Percentiles rank a stretch among this genome's conserved stretches.
These are phyloP conservation scores for Ophiobolus disseminans DNA, from an alignment of 2,329 filamentous ascomycete genomes.

Conservation along the genomic window DNA sequence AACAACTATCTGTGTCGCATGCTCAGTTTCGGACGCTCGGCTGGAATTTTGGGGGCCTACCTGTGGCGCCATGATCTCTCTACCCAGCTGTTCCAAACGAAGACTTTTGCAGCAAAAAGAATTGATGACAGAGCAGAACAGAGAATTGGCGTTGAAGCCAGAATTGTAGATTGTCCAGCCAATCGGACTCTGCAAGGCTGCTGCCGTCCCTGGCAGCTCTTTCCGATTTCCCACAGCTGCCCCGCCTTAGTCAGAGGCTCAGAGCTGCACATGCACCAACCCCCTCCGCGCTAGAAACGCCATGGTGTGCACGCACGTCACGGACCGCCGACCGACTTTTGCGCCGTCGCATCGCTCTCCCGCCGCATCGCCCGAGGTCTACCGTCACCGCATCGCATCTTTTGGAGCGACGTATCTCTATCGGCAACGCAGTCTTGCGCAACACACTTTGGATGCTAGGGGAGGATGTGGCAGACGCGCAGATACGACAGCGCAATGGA, in stretches of 20 bases:
- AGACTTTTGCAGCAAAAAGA: too few species aligned
- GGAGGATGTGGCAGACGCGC: constrained; percentile 20
- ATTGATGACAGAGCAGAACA: constrained; percentile 6
- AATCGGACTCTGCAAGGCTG: constrained; percentile 19
- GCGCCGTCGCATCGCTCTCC: constrained; percentile 11
- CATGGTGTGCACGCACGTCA: constrained; percentile 16
- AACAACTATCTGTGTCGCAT: constrained; percentile 53
- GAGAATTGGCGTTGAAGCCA: constrained; percentile 17
- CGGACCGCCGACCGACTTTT: constrained; percentile 5
- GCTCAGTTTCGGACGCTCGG: constrained; percentile 31
- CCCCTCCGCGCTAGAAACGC: constrained; percentile 8
- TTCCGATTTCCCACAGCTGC: background rate
- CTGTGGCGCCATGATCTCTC: constrained; percentile 35
- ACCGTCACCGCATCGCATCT: background rate
- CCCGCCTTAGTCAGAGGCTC: constrained; percentile 1
- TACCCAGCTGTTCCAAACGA: too few species aligned
- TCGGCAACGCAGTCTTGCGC: background rate
- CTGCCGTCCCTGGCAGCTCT: background rate
- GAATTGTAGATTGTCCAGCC: constrained; percentile 17
- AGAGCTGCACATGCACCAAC: too few species aligned
- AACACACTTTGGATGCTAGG: constrained; percentile 11
- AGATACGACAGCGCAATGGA: constrained; percentile 26
- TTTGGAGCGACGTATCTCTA: background rate
- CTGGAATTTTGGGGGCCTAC: constrained; percentile 18
- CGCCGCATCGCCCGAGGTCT: background rate